Evolutionary conservation across 768 basidiomycete genomes (phyloP).

Genomic region (Boletellus emodensis): DNA sequence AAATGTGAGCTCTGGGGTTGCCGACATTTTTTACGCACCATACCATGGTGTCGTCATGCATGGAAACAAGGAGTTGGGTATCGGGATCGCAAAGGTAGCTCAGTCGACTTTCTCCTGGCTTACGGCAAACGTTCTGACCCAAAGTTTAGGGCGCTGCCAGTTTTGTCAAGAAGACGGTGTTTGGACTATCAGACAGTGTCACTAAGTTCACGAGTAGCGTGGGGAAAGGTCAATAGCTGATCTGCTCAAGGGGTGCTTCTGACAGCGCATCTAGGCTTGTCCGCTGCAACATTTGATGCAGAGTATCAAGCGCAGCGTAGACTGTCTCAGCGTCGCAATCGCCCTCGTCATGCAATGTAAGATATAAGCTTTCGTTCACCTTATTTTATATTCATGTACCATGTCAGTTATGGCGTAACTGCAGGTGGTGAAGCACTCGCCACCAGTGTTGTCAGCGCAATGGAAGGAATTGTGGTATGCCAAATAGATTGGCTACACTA

Average conservation of each 20-base stretch:
- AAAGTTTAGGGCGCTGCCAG: constrained; percentile 84
- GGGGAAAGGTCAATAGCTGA: constrained; percentile 68
- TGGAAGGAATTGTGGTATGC: constrained; percentile 89
- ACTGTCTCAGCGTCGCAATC: constrained; percentile 87
- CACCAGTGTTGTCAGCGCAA: constrained; percentile 89
- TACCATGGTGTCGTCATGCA: constrained; percentile 96
- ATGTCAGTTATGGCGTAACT: constrained; percentile 82
- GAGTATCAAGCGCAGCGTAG: constrained; percentile 91
- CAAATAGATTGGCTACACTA: constrained; percentile 4
- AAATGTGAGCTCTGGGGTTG: constrained; percentile 96
- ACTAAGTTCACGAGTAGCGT: constrained; percentile 98
- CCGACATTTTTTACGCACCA: constrained; percentile 98
- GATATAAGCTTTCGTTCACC: constrained; percentile 17
- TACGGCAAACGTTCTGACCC: constrained; percentile 11
- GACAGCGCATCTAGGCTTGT: constrained; percentile 58
- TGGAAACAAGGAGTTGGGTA: constrained; percentile 90
- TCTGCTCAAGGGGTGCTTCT: neutral
- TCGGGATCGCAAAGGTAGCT: constrained; percentile 86
- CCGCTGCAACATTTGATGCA: constrained; percentile 93
- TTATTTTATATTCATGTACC: neutral
- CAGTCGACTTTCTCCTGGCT: neutral
- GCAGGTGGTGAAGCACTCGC: constrained; percentile 94
- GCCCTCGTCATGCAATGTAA: constrained; percentile 92
- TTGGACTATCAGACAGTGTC: constrained; percentile 91
- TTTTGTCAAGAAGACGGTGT: constrained; percentile 98